A percentile compares a stretch with the other conserved stretches of the same genome.
Conservation (phyloP, 495 filamentous ascomycete species). For the Penicillium diatomitis region DNA sequence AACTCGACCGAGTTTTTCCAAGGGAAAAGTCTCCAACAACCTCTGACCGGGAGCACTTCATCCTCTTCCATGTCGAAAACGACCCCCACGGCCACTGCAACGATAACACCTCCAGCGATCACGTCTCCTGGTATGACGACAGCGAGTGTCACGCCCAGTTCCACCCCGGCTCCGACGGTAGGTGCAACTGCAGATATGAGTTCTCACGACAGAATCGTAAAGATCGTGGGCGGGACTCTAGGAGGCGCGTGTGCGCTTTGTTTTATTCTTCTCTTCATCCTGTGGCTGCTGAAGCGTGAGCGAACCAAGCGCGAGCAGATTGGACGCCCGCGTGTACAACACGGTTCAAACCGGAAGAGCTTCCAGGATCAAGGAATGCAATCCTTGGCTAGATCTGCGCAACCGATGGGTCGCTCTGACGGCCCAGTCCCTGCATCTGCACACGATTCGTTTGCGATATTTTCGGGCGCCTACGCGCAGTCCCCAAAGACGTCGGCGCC, state of each 20-base stretch:
- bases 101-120: neutral
- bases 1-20: conserved; percentile 62
- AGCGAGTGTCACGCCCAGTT: conserved; percentile 20
- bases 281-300: conserved; percentile 59
- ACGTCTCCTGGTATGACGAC: conserved; percentile 19
- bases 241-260: conserved; percentile 67
- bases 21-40: conserved; percentile 30
- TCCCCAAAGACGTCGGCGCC: conserved; percentile 11
- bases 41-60: conserved; percentile 30
- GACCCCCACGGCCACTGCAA: conserved; percentile 15
- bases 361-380: conserved; percentile 55
- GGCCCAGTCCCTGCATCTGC: conserved; percentile 40
- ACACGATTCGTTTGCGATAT: conserved; percentile 33
- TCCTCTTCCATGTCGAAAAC: conserved; percentile 17
- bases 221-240: conserved; percentile 68
- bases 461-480: conserved; percentile 33
- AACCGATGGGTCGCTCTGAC: conserved; percentile 34
- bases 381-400: conserved; percentile 35
- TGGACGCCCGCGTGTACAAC: conserved; percentile 44
- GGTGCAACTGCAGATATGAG: conserved; percentile 20
- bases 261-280: conserved; percentile 54
- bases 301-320: conserved; percentile 45
- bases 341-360: conserved; percentile 52
- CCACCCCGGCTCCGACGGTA: conserved; percentile 26
- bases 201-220: conserved; percentile 34